Percentiles rank a stretch among this genome's conserved stretches.
Evolutionary conservation across 441 rosid species (phyloP).

Genomic region (Cnidoscolus chayamansa): DNA sequence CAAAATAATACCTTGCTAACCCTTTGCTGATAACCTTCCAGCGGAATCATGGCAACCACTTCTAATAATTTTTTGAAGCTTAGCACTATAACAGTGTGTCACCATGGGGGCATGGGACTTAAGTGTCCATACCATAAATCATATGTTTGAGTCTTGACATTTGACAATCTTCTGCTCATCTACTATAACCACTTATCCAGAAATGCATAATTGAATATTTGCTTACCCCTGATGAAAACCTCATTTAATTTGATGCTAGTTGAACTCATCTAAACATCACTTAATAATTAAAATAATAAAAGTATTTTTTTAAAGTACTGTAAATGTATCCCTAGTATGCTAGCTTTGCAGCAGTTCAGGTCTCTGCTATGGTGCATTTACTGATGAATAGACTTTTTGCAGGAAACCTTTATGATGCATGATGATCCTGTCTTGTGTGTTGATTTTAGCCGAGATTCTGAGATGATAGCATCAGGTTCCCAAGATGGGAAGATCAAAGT

Average conservation of each 20-base stretch:
- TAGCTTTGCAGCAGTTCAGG: slow-evolving; percentile 4
- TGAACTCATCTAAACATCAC: not conserved
- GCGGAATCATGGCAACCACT: not conserved
- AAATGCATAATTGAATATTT: not conserved
- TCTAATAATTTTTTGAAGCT: not conserved
- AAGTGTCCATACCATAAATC: not conserved
- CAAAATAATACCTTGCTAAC: not conserved
- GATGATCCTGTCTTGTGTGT: slow-evolving; percentile 95
- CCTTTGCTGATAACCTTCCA: not conserved
- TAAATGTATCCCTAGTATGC: not conserved
- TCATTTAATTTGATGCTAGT: not conserved
- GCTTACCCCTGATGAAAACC: not conserved
- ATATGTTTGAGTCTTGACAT: not conserved
- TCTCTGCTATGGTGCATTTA: slow-evolving; percentile 19
- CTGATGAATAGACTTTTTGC: slow-evolving; percentile 28
- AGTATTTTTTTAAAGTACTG: not conserved
- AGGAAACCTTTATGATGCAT: slow-evolving; percentile 99
- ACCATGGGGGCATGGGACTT: not conserved
- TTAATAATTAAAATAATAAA: not conserved
- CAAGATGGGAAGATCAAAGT: slow-evolving; percentile 98
- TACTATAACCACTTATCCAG: not conserved
- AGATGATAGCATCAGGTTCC: slow-evolving; percentile 94
- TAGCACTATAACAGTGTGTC: not conserved
- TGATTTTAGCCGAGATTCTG: slow-evolving; percentile 98
- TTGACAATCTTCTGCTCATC: not conserved